Conservation (phyloP, 1,139 yeast species). For the Kodamaea derodonti region DNA sequence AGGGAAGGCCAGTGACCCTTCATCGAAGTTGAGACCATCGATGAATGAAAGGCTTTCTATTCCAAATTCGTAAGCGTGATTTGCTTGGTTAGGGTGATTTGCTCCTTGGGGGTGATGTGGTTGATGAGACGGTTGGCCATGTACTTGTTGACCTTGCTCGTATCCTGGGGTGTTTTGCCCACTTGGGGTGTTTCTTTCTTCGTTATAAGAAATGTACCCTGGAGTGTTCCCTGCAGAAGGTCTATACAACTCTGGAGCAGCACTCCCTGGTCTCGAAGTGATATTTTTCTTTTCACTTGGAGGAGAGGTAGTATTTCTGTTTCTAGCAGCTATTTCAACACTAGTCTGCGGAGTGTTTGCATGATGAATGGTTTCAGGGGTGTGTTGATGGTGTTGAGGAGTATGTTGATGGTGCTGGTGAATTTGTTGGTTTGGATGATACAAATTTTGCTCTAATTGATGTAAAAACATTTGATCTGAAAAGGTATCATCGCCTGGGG, state of each 20-base stretch:
- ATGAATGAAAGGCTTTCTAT: constrained; percentile 27
- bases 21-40: constrained; percentile 22
- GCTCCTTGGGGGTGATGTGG: neutral
- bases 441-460: constrained; percentile 12
- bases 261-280: constrained; percentile 1
- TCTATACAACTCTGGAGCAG: constrained; percentile 1
- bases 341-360: neutral
- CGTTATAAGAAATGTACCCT: neutral
- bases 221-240: neutral
- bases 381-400: constrained; percentile 8
- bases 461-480: constrained; percentile 16
- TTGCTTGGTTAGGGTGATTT: neutral
- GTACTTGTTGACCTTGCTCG: neutral
- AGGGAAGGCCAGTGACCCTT: constrained; percentile 33
- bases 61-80: constrained; percentile 20
- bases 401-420: constrained; percentile 5
- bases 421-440: constrained; percentile 11
- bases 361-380: neutral
- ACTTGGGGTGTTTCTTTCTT: neutral
- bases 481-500: constrained; percentile 9
- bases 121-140: neutral
- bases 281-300: neutral
- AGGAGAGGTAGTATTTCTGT: neutral
- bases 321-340: neutral
- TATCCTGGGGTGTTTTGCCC: neutral